Evolutionary conservation across 148 eudicot species (phyloP).

Genomic region (Rhododendron ovatum): DNA sequence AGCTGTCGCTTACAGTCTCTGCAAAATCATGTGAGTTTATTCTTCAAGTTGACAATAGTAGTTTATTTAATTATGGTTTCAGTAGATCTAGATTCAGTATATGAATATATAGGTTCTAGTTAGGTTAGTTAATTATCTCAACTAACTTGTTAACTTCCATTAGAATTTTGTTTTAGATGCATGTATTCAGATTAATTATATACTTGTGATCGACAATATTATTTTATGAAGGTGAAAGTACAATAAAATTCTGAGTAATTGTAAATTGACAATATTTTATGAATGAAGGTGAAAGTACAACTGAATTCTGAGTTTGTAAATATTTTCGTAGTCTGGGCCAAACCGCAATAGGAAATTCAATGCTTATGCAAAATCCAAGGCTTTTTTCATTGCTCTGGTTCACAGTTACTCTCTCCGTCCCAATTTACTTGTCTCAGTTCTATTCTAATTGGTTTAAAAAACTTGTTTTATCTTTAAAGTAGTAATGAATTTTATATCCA

Average conservation of each 20-base stretch:
- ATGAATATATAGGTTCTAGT: not conserved
- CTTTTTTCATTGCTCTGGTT: not conserved
- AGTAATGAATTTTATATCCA: too few species aligned
- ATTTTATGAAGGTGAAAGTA: not conserved
- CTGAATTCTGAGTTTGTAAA: not conserved
- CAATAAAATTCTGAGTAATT: not conserved
- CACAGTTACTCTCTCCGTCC: too few species aligned
- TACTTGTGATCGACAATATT: not conserved
- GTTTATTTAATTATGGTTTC: not conserved
- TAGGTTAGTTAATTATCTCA: slow-evolving; percentile 6
- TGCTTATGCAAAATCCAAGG: not conserved
- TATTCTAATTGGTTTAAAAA: too few species aligned
- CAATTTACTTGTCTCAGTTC: too few species aligned
- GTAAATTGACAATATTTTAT: not conserved
- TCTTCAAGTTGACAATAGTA: not conserved
- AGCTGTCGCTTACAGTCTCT: slow-evolving; percentile 4
- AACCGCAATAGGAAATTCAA: not conserved
- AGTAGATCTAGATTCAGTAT: slow-evolving; percentile 1
- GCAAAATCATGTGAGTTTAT: slow-evolving; percentile 15
- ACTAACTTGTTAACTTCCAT: not conserved
- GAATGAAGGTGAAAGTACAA: not conserved
- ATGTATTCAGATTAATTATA: not conserved
- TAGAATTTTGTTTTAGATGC: not conserved
- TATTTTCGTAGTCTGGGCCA: not conserved
- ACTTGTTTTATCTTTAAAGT: too few species aligned